These are phyloP conservation scores for Fennellomyces sp. DNA, from an alignment of 371 early-diverging fungal genomes.

Conservation along the genomic window DNA sequence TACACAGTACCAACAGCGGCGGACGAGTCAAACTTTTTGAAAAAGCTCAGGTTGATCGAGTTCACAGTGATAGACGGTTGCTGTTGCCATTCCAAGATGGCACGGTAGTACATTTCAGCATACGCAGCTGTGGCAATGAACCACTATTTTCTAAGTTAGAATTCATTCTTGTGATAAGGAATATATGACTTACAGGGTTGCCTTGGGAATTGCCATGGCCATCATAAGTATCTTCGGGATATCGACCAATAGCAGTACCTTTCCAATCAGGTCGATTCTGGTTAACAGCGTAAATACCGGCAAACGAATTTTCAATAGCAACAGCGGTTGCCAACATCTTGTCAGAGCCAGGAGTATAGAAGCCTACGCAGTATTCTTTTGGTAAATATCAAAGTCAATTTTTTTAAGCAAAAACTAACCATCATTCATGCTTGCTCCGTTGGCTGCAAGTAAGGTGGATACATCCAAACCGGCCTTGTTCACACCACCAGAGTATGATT, in stretches of 20 bases:
- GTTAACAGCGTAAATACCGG: conserved; percentile 60
- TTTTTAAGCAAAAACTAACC: background rate
- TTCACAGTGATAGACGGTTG: conserved; percentile 39
- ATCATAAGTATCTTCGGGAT: conserved; percentile 75
- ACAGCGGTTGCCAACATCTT: conserved; percentile 57
- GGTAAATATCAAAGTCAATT: background rate
- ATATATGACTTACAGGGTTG: conserved; percentile 51
- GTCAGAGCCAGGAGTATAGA: conserved; percentile 51
- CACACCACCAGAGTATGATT: conserved; percentile 36
- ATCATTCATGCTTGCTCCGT: conserved; percentile 40
- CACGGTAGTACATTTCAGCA: conserved; percentile 71
- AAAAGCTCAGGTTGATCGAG: conserved; percentile 42
- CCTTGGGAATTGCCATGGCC: conserved; percentile 60
- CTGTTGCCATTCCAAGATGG: conserved; percentile 33
- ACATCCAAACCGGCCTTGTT: conserved; percentile 60
- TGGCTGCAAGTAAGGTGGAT: conserved; percentile 63
- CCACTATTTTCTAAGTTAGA: conserved; percentile 37
- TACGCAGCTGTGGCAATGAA: conserved; percentile 62
- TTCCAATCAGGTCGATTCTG: conserved; percentile 7
- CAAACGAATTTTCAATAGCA: conserved; percentile 46
- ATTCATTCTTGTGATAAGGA: background rate
- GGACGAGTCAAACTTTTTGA: conserved; percentile 18
- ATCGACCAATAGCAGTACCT: conserved; percentile 71
- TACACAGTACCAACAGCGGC: conserved; percentile 33
- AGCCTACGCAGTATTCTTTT: conserved; percentile 5